A percentile compares a stretch with the other conserved stretches of the same genome.
These are phyloP conservation scores for Dissoconium aciculare DNA, from an alignment of 2,329 filamentous ascomycete species.

Conservation along the genomic window DNA sequence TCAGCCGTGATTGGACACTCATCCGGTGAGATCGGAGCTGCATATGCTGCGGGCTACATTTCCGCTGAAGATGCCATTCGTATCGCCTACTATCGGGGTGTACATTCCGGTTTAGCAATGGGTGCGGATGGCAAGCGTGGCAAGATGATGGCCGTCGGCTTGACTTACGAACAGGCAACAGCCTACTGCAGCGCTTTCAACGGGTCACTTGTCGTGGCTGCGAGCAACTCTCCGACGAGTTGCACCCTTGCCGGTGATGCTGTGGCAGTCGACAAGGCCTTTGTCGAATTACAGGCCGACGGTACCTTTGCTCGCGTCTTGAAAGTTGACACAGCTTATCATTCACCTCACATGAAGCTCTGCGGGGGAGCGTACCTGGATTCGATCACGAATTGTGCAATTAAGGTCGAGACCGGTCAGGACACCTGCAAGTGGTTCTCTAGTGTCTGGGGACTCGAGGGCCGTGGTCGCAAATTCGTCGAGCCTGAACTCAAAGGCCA, in stretches of 20 bases:
- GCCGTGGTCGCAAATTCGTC: neutral
- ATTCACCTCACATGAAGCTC: slow-evolving; percentile 26
- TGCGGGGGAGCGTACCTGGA: slow-evolving; percentile 5
- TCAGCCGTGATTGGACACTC: slow-evolving; percentile 20
- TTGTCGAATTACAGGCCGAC: slow-evolving; percentile 21
- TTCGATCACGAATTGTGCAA: neutral
- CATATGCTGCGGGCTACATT: slow-evolving; percentile 18
- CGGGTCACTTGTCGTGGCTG: slow-evolving; percentile 11
- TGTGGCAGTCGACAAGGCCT: slow-evolving; percentile 22
- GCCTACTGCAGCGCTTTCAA: slow-evolving; percentile 3
- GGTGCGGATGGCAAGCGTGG: slow-evolving; percentile 4
- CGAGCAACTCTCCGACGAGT: slow-evolving; percentile 28
- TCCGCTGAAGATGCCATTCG: slow-evolving; percentile 7
- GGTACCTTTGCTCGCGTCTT: slow-evolving; percentile 28
- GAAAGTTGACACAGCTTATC: slow-evolving; percentile 31
- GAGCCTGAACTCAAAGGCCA: neutral
- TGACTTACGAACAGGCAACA: slow-evolving; percentile 5
- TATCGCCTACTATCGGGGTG: slow-evolving; percentile 16
- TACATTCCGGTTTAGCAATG: slow-evolving; percentile 7
- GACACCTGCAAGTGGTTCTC: slow-evolving; percentile 4
- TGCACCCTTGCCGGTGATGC: slow-evolving; percentile 34
- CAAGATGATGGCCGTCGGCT: slow-evolving; percentile 9
- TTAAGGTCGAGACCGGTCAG: neutral
- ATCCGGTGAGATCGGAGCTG: slow-evolving; percentile 22
- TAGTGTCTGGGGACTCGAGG: slow-evolving; percentile 1